phyloP scores from a whole-genome alignment of 345 rosid species.

The Brassica cretica region DNA sequence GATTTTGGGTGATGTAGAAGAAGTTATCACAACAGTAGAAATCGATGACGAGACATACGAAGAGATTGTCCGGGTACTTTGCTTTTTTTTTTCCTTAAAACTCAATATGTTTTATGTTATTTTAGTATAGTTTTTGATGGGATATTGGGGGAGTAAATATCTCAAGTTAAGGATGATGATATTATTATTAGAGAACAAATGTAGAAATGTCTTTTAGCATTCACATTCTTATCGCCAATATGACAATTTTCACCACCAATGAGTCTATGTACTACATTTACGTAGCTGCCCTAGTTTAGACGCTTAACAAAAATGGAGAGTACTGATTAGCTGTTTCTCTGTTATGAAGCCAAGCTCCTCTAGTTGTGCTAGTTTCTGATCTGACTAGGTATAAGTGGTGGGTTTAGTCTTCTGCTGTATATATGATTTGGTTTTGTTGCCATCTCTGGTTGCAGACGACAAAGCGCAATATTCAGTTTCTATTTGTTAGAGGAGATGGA shows the following conservation, averaged over 20 bases:
- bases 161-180: neutral
- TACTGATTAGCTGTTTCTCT: neutral
- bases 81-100: neutral
- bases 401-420: neutral
- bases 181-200: neutral
- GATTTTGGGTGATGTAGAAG: constrained; percentile 99
- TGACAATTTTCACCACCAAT: neutral
- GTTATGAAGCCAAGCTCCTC: neutral
- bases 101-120: neutral
- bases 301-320: neutral
- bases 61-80: constrained; percentile 95
- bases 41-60: constrained; percentile 98
- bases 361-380: neutral
- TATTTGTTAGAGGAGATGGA: constrained; percentile 98
- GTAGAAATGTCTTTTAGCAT: neutral
- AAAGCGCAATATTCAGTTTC: constrained; percentile 79
- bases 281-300: neutral
- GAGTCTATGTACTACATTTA: constrained; percentile 5
- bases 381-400: neutral
- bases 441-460: constrained; percentile 62
- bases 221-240: neutral
- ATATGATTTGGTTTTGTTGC: neutral
- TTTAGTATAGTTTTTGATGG: neutral
- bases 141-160: neutral
- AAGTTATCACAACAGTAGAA: constrained; percentile 88